phyloP scores from a whole-genome alignment of 1,284 basidiomycete genomes.

The Boletellus deceptivus region DNA sequence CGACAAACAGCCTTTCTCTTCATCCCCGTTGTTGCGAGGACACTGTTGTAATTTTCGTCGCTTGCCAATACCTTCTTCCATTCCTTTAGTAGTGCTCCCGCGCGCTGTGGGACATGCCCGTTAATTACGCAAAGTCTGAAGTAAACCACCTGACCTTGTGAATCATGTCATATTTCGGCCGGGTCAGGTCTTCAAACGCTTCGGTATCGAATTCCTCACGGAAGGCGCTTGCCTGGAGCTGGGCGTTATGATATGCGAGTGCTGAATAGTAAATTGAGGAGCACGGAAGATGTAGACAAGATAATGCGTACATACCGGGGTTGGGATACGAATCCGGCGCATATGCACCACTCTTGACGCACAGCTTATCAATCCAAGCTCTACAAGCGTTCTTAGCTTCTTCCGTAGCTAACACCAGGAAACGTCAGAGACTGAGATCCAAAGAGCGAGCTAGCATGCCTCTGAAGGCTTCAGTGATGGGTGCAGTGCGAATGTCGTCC shows the following conservation, averaged over 20 bases:
- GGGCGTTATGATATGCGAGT: conserved; percentile 84
- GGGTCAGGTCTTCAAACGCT: conserved; percentile 75
- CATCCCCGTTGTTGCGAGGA: conserved; percentile 48
- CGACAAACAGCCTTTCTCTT: conserved; percentile 69
- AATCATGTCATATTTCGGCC: conserved; percentile 77
- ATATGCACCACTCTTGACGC: conserved; percentile 77
- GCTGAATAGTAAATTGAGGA: conserved; percentile 37
- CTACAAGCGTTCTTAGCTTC: conserved; percentile 68
- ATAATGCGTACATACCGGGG: conserved; percentile 59
- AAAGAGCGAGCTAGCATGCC: conserved; percentile 37
- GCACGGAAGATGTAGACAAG: background rate
- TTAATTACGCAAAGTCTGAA: background rate
- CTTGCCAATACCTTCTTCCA: conserved; percentile 73
- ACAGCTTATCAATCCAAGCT: conserved; percentile 77
- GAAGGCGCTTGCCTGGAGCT: conserved; percentile 90
- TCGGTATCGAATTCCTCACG: conserved; percentile 80
- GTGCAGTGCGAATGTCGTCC: conserved; percentile 86
- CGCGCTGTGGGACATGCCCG: conserved; percentile 48
- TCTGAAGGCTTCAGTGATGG: conserved; percentile 54
- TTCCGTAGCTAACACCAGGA: conserved; percentile 53
- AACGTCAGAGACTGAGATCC: background rate
- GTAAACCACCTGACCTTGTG: conserved; percentile 57
- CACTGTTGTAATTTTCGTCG: conserved; percentile 58
- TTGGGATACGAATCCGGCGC: conserved; percentile 90
- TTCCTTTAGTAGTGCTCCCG: conserved; percentile 68